Conservation (phyloP, 176 grass and related monocot species). For the Oryza longistaminata region DNA sequence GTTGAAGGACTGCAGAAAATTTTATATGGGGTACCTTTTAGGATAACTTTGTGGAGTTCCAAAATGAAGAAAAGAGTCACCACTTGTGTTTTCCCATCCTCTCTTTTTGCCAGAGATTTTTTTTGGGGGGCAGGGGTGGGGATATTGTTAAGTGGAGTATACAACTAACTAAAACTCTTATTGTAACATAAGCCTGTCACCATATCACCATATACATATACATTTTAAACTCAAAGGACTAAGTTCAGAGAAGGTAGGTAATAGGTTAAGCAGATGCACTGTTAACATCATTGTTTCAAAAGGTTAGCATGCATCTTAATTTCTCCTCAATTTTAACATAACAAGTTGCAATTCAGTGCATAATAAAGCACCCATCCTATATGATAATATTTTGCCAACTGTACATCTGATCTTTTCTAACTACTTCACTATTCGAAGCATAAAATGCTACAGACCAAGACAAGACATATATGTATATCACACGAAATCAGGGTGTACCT, state of each 20-base stretch:
- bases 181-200: not conserved
- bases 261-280: not conserved
- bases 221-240: conserved; percentile 8
- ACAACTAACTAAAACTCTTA: not conserved
- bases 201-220: not conserved
- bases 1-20: not conserved
- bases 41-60: not conserved
- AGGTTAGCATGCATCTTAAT: conserved; percentile 1
- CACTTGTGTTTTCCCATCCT: not conserved
- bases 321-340: not conserved
- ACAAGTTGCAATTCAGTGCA: not conserved
- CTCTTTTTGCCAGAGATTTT: not conserved
- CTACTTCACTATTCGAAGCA: conserved; percentile 9
- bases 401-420: conserved; percentile 24
- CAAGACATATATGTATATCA: not conserved
- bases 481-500: conserved; percentile 84
- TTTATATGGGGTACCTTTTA: not conserved
- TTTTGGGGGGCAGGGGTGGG: not conserved
- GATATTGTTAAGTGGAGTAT: not conserved
- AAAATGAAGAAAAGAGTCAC: not conserved
- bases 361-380: not conserved
- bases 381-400: conserved; percentile 3
- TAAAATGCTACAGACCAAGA: conserved; percentile 13
- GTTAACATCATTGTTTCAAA: conserved; percentile 10
- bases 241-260: not conserved